These are phyloP conservation scores for Purpureocillium takamizusanense DNA, from an alignment of 2,329 filamentous ascomycete species.

Conservation along the genomic window DNA sequence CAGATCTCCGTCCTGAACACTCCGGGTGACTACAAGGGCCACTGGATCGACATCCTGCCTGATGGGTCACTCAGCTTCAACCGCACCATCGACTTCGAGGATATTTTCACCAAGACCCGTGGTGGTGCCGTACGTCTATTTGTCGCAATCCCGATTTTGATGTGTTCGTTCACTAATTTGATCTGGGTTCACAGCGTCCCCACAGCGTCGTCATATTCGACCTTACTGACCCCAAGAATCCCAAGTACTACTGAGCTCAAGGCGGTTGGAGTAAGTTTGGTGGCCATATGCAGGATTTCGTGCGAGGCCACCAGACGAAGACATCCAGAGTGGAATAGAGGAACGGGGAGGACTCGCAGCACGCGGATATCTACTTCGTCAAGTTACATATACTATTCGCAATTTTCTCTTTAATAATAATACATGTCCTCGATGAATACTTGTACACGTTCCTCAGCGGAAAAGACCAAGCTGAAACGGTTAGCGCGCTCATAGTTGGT, in stretches of 20 bases:
- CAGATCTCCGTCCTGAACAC: constrained; percentile 51
- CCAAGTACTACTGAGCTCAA: constrained; percentile 32
- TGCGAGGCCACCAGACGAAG: no score
- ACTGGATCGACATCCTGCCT: constrained; percentile 49
- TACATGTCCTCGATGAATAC: no score
- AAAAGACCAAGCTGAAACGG: no score
- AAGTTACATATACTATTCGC: no score
- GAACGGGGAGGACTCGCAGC: no score
- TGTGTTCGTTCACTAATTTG: not conserved
- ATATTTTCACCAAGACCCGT: constrained; percentile 38
- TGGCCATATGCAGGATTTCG: no score
- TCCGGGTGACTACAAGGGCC: constrained; percentile 51
- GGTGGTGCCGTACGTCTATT: constrained; percentile 34
- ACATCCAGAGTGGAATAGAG: no score
- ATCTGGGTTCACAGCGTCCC: constrained; percentile 36
- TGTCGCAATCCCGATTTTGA: not conserved
- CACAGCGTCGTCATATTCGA: constrained; percentile 50
- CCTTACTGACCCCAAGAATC: constrained; percentile 42
- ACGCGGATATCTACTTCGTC: no score
- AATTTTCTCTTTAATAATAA: no score
- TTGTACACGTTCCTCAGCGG: no score
- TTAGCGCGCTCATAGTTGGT: no score
- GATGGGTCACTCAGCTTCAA: constrained; percentile 51
- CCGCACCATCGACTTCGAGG: constrained; percentile 47
- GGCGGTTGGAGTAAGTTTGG: not conserved